Percentiles rank a stretch among this genome's conserved stretches.
phyloP scores from a whole-genome alignment of 2,329 filamentous ascomycete species.

The Aureobasidium sp. region DNA sequence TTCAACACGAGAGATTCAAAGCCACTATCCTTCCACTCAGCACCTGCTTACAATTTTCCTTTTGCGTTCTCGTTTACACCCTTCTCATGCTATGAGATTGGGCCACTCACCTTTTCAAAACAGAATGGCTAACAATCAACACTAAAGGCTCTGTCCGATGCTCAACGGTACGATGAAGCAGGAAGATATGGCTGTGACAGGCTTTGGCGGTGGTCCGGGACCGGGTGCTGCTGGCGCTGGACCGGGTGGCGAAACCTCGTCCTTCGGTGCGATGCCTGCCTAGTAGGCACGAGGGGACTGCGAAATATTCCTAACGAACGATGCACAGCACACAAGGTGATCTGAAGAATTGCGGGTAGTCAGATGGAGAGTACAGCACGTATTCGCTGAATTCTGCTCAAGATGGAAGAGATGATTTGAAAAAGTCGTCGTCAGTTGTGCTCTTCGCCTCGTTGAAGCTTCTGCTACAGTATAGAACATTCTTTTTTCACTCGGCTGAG shows the following conservation, averaged over 20 bases:
- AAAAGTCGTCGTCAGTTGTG: neutral
- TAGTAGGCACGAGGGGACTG: neutral
- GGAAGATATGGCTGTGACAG: slow-evolving; percentile 22
- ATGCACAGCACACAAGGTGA: neutral
- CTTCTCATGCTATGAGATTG: neutral
- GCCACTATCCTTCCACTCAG: slow-evolving; percentile 9
- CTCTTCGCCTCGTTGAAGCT: neutral
- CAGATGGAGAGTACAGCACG: neutral
- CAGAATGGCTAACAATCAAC: slow-evolving; percentile 15
- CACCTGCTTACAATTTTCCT: slow-evolving; percentile 15
- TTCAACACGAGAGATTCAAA: slow-evolving; percentile 11
- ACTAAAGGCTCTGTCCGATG: slow-evolving; percentile 64
- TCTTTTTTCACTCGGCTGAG: neutral
- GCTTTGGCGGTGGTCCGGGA: slow-evolving; percentile 14
- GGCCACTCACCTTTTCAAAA: neutral
- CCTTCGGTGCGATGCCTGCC: neutral
- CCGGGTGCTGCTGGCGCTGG: slow-evolving; percentile 10
- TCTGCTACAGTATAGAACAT: neutral
- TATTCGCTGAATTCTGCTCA: neutral
- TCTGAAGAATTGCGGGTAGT: neutral
- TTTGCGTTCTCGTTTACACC: slow-evolving; percentile 5
- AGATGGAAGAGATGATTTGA: neutral
- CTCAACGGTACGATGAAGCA: slow-evolving; percentile 61
- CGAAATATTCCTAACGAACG: neutral
- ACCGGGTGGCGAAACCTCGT: neutral